Conservation (phyloP, 495 filamentous ascomycete species). For the Aspergillus ellipticus region DNA sequence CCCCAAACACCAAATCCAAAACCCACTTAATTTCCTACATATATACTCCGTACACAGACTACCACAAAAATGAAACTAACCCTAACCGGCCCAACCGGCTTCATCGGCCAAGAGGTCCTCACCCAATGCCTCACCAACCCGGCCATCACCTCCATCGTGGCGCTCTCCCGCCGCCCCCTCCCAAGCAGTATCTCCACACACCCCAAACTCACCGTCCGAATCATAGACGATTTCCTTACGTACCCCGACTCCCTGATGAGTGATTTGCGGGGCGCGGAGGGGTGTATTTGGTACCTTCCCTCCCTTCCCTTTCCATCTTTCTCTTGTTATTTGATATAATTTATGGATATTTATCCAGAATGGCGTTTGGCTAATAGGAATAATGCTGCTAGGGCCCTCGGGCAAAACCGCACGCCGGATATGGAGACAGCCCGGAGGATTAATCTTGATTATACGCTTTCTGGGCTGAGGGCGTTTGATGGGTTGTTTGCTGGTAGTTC, state of each 20-base stretch:
- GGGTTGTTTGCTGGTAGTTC: neutral
- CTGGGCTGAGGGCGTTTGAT: conserved; percentile 39
- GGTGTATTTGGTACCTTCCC: conserved; percentile 46
- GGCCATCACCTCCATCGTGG: conserved; percentile 46
- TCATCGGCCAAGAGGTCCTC: conserved; percentile 48
- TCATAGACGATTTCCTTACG: conserved; percentile 42
- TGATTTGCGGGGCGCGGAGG: conserved; percentile 43
- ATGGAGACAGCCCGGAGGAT: conserved; percentile 24
- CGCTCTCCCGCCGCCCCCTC: conserved; percentile 40
- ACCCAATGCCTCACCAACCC: conserved; percentile 40
- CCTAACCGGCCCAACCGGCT: conserved; percentile 50
- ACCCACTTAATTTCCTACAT: too few species aligned
- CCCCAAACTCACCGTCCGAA: conserved; percentile 40
- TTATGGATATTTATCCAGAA: too few species aligned
- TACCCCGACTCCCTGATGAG: conserved; percentile 35
- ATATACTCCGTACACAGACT: too few species aligned
- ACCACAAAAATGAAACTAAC: conserved; percentile 51
- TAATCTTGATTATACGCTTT: conserved; percentile 41
- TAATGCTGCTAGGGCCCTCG: neutral
- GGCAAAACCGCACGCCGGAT: conserved; percentile 4
- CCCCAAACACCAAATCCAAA: too few species aligned
- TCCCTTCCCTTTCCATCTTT: conserved; percentile 3
- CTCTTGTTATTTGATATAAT: neutral
- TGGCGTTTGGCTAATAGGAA: neutral
- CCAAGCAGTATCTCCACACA: conserved; percentile 12